Evolutionary conservation across 2,329 filamentous ascomycete species (phyloP).

Genomic region (Pseudopithomyces chartarum): DNA sequence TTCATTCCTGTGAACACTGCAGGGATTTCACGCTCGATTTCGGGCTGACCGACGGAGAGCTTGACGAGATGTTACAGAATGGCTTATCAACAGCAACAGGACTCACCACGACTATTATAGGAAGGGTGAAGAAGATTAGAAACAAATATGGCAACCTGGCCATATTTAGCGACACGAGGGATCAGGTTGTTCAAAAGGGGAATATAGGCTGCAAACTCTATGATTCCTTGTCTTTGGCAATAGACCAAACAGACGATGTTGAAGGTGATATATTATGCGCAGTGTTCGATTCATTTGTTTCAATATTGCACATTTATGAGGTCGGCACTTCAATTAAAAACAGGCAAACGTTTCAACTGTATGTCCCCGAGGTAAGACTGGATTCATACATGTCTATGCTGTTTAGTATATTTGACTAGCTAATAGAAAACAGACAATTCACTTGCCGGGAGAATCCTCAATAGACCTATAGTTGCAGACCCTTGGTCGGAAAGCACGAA

Average conservation of each 20-base stretch:
- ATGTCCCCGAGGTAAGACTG: not conserved
- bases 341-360: too few relatives aligned
- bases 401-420: too few relatives aligned
- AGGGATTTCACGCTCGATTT: not conserved
- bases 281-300: not conserved
- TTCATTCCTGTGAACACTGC: not conserved
- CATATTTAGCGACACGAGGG: too few relatives aligned
- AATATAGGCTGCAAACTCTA: too few relatives aligned
- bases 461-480: not conserved
- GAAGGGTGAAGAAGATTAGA: too few relatives aligned
- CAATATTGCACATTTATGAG: too few relatives aligned
- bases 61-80: not conserved
- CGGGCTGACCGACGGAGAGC: not conserved
- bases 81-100: too few relatives aligned
- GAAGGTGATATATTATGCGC: not conserved
- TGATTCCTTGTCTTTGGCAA: too few relatives aligned
- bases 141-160: too few relatives aligned
- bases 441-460: not conserved
- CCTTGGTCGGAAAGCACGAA: not conserved
- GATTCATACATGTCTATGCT: not conserved
- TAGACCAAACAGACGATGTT: not conserved
- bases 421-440: not conserved
- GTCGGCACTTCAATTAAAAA: too few relatives aligned
- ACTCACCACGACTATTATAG: too few relatives aligned
- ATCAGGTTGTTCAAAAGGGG: too few relatives aligned